Evolutionary conservation across 2,329 filamentous ascomycete genomes (phyloP), one percentile per base, ranked within the genome.

Genomic region (Dendrostoma leiphaemia): DNA sequence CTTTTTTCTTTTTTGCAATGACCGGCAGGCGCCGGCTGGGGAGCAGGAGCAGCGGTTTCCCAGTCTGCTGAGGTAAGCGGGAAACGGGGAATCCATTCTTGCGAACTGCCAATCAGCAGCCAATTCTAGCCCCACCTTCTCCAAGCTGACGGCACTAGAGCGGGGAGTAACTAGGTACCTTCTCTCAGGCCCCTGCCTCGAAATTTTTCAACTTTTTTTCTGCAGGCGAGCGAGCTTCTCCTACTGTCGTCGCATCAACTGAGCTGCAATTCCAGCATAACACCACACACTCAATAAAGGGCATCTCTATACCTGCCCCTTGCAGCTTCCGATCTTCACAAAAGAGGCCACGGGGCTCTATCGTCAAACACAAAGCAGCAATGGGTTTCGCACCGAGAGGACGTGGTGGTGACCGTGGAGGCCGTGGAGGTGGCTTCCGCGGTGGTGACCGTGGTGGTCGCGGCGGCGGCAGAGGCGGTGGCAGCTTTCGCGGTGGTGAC

Each of bases 371-470:
- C 6, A 28, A 40, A 40, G 44, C 24, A 35, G 46, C 45, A 57
- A 77, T 77, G 74, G 73, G 68, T 60, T 76, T 77, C 58, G 73
- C 73, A 51, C 72, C 71, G 54, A 71, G 71, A 64, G 73, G 71
- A 59, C 67, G 72, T 61, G 70, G 73, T 62, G 69, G 65, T 58
- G 60, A 65, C 60, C 68, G 70, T 62, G 68, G 68, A 35, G 63
- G 70, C 35, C 65, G 68, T 23, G 66, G 66, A 53, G 63, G 69
- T 53, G 67, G 66, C 51, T 67, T 69, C 58, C 67, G 70, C 48
- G 65, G 67, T 53, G 66, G 67, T 59, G 67, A 61, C 58, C 62
- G 64, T 40, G 64, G 70, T 37, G 66, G 65, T 54, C 57, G 60
- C 34, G 61, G 66, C 34, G 64, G 62, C 44, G 60, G 62, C 48